phyloP scores from a whole-genome alignment of 2,329 filamentous ascomycete genomes.

The Kalmusia sp. region DNA sequence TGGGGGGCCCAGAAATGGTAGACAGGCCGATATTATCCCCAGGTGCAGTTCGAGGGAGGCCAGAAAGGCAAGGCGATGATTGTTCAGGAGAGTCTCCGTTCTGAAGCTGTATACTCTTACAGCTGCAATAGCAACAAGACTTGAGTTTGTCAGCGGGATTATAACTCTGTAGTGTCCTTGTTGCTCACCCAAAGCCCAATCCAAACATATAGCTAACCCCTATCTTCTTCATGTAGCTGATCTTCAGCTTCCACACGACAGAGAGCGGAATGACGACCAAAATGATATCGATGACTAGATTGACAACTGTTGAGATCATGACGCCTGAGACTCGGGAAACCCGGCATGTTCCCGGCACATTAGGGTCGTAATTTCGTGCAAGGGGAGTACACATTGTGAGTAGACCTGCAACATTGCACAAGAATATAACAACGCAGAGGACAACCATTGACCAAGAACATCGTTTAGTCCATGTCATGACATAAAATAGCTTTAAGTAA shows the following conservation, averaged over 20 bases:
- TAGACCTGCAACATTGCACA: background rate
- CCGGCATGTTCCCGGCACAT: background rate
- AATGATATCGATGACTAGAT: background rate
- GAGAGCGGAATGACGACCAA: background rate
- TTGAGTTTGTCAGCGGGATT: too few species aligned
- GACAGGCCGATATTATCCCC: background rate
- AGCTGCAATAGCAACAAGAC: background rate
- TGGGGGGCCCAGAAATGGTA: background rate
- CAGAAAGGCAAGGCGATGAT: background rate
- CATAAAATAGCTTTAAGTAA: background rate
- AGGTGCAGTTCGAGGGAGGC: conserved; percentile 1
- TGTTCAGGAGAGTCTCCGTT: background rate
- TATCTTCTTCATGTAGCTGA: background rate
- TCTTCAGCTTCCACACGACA: background rate
- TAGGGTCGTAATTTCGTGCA: background rate
- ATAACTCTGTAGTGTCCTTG: too few species aligned
- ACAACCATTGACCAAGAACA: background rate
- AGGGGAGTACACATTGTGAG: background rate
- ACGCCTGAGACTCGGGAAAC: background rate
- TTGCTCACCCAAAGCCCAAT: background rate
- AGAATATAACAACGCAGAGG: background rate
- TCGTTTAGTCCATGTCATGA: background rate
- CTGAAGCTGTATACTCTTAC: background rate
- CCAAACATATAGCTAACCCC: background rate
- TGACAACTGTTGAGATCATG: background rate